These are phyloP conservation scores for Purpureocillium takamizusanense DNA, from an alignment of 2,329 filamentous ascomycete genomes.

Conservation along the genomic window DNA sequence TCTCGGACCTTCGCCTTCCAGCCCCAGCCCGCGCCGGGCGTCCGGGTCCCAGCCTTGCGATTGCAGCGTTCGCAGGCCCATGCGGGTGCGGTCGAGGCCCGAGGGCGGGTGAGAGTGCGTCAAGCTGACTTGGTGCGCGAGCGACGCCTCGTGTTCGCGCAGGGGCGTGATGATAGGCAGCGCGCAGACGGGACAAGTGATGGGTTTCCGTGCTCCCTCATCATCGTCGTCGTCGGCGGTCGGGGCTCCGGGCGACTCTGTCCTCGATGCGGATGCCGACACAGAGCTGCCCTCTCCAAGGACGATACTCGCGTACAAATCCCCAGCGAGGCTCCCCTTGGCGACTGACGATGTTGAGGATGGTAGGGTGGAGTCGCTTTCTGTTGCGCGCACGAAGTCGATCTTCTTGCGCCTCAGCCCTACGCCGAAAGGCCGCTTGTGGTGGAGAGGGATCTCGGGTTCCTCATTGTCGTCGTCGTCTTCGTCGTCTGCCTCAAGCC, in stretches of 20 bases:
- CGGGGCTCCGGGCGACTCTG: conserved; percentile 1
- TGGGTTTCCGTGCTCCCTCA: too few species aligned
- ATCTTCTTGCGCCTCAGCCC: conserved; percentile 45
- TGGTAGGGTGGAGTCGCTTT: conserved; percentile 21
- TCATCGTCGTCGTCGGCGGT: conserved; percentile 1
- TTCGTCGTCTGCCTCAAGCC: conserved; percentile 13
- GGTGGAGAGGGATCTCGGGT: conserved; percentile 37
- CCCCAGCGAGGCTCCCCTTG: conserved; percentile 30
- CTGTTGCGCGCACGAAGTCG: conserved; percentile 47
- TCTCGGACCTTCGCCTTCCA: conserved; percentile 60
- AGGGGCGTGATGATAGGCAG: conserved; percentile 21
- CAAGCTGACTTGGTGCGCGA: conserved; percentile 64
- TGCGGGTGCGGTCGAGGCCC: conserved; percentile 58
- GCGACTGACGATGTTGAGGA: conserved; percentile 13
- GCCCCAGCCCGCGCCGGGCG: conserved; percentile 61
- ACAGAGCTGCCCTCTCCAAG: conserved; percentile 30
- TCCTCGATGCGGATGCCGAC: conserved; percentile 8
- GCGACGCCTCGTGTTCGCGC: conserved; percentile 46
- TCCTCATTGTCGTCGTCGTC: conserved; percentile 29
- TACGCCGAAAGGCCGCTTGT: conserved; percentile 44
- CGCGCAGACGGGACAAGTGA: conserved; percentile 26
- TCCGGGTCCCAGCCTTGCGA: conserved; percentile 70
- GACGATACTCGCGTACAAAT: conserved; percentile 60
- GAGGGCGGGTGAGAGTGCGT: conserved; percentile 65
- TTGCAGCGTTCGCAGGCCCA: conserved; percentile 58